Evolutionary conservation across 305 asterid genomes (phyloP), one percentile per base, ranked within the genome.

Genomic region (Rubia peregrina): DNA sequence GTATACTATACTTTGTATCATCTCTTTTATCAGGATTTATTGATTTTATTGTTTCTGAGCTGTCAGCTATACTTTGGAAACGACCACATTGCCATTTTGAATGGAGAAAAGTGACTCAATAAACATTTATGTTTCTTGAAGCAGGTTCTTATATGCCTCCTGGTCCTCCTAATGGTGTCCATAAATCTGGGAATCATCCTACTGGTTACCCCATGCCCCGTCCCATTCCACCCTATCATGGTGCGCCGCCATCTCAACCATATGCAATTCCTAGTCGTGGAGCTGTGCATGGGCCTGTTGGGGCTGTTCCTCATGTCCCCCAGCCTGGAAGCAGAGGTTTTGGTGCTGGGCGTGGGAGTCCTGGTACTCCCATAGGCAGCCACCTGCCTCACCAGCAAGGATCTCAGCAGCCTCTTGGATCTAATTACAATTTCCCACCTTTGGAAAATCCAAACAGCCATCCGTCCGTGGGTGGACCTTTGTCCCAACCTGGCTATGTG

Each of bases 241-340:
- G 95, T 53, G 94, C 86, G 24, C 91, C 90, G 65, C 95, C 78
- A 42, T 57, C 96, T 0, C 99, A 95, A 77, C 98, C 99, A n/a
- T 92, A 95, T 83, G 98, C 96, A 71, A 95, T 95, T 74, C 99
- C 99, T 44, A 77, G 91, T 67, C 98, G 97, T 70, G 92, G 93
- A 71, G 92, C 95, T 70, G 96, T 88, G 67, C 98, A 91, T 86
- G 99, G 98, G 33, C 97, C 97, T 73, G 92, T 90, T 79, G 98
- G 98, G 59, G 85, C 92, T 44, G 88, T 85, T 67, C 97, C 98
- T 73, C 99, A 92, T 81, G 83, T 86, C 78, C 98, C 98, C 48
- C 96, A 87, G 75, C 87, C 96, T 24, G 98, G 96, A 75, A 95
- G 80, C 81, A 85, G 91, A 68, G 99, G 98, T 65, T 95, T 95